phyloP scores from a whole-genome alignment of 202 grass and related monocot genomes.

The Zizania palustris region DNA sequence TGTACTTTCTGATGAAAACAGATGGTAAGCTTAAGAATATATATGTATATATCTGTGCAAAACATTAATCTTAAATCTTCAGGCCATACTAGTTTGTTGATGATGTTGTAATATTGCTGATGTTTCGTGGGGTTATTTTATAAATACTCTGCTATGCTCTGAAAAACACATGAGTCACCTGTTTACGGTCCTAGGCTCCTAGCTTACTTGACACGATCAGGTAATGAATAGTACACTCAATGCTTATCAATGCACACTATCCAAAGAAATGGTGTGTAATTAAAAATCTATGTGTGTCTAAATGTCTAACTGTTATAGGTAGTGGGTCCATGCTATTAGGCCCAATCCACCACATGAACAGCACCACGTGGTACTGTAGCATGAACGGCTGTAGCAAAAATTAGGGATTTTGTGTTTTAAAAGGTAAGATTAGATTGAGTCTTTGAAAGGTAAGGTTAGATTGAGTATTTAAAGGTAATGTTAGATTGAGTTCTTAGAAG shows the following conservation, averaged over 20 bases:
- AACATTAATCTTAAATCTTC: slow-evolving; percentile 1
- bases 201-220: background rate
- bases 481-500: too few species aligned
- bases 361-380: too few species aligned
- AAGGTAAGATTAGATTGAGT: too few species aligned
- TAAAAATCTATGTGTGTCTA: background rate
- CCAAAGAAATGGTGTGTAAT: slow-evolving; percentile 7
- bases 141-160: background rate
- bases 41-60: slow-evolving; percentile 2
- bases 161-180: slow-evolving; percentile 1
- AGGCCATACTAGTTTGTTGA: slow-evolving; percentile 13
- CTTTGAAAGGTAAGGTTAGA: too few species aligned
- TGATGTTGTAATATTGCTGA: background rate
- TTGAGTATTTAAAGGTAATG: too few species aligned
- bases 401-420: too few species aligned
- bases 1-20: slow-evolving; percentile 44
- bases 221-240: background rate
- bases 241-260: slow-evolving; percentile 16
- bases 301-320: too few species aligned
- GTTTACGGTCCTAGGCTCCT: background rate
- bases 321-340: too few species aligned
- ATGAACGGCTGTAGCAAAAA: too few species aligned
- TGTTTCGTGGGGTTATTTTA: background rate
- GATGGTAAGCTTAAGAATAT: slow-evolving; percentile 50
- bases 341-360: too few species aligned